A percentile compares a stretch with the other conserved stretches of the same genome.
Evolutionary conservation across 2,329 filamentous ascomycete species (phyloP).

Genomic region (Cordyceps militaris): DNA sequence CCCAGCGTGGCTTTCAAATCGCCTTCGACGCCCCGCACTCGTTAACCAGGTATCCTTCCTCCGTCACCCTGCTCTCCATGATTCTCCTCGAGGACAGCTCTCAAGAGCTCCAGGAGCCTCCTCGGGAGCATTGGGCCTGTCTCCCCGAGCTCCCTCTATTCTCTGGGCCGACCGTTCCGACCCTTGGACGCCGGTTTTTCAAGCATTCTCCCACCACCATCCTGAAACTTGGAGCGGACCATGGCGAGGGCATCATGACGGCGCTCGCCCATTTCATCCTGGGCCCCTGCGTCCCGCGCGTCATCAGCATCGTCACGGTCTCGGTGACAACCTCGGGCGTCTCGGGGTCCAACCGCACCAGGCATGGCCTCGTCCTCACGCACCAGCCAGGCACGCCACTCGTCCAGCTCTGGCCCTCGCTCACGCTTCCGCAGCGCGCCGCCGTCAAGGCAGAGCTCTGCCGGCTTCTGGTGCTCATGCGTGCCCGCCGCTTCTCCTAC

Average conservation of each 20-base stretch:
- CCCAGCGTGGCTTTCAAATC: not conserved
- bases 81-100: not conserved
- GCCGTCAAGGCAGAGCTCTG: not conserved
- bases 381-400: slow-evolving; percentile 1
- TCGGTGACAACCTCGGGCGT: not conserved
- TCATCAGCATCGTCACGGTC: not conserved
- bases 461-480: not conserved
- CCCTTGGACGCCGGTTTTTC: not conserved
- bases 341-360: not conserved
- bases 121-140: not conserved
- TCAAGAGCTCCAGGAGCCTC: slow-evolving; percentile 4
- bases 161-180: not conserved
- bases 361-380: not conserved
- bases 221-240: not conserved
- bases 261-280: not conserved
- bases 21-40: no score
- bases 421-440: not conserved
- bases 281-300: not conserved
- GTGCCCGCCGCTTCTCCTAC: slow-evolving; percentile 1
- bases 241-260: not conserved
- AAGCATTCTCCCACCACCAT: not conserved
- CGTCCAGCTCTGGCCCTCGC: not conserved
- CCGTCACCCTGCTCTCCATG: not conserved
- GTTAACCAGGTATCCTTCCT: not conserved
- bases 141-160: not conserved